phyloP scores from a whole-genome alignment of 192 early-diverging fungal genomes.

The Phycomyces blakesleeanus region DNA sequence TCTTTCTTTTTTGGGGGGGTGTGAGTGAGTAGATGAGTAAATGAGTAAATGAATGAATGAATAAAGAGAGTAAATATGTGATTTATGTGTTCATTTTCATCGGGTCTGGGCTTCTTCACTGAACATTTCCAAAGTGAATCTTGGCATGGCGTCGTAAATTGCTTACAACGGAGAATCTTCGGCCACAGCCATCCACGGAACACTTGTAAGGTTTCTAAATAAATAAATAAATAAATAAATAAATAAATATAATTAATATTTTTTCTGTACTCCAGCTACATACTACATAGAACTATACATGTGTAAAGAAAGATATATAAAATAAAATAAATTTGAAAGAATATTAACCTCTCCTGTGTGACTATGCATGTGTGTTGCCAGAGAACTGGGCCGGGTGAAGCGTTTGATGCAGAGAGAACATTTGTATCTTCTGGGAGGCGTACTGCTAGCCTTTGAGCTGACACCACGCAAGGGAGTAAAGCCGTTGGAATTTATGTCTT shows the following conservation, averaged over 20 bases:
- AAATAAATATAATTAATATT: background rate
- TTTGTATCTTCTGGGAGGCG: constrained; percentile 31
- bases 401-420: constrained; percentile 34
- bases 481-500: too few relatives aligned
- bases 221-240: background rate
- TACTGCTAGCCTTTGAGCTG: background rate
- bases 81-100: too few relatives aligned
- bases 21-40: too few relatives aligned
- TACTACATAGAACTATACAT: too few relatives aligned
- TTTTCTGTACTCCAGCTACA: too few relatives aligned
- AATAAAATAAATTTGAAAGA: too few relatives aligned
- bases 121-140: constrained; percentile 35
- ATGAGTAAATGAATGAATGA: too few relatives aligned
- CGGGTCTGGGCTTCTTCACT: background rate
- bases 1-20: too few relatives aligned
- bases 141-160: constrained; percentile 63
- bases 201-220: constrained; percentile 46
- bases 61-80: too few relatives aligned
- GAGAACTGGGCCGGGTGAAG: constrained; percentile 37
- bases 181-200: constrained; percentile 54
- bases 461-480: too few relatives aligned
- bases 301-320: too few relatives aligned
- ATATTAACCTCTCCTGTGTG: constrained; percentile 36
- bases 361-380: constrained; percentile 36
- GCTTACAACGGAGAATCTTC: constrained; percentile 65